These are phyloP conservation scores for Periconia macrospinosa DNA, from an alignment of 2,329 filamentous ascomycete species.

Conservation along the genomic window DNA sequence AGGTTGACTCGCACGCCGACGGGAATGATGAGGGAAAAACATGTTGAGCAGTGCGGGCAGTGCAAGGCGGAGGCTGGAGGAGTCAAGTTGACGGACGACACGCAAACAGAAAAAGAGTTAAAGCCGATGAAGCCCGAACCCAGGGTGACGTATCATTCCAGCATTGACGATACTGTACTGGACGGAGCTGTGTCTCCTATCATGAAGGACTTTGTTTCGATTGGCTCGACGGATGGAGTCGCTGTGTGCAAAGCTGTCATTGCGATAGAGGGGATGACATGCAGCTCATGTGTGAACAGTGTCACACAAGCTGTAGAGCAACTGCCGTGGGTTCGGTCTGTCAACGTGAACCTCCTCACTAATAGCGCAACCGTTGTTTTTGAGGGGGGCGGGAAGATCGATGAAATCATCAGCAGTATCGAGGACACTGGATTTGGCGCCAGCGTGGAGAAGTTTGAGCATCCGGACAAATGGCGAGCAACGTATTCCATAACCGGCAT, in stretches of 20 bases:
- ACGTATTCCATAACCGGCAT: conserved; percentile 58
- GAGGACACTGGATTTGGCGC: conserved; percentile 53
- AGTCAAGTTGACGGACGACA: conserved; percentile 10
- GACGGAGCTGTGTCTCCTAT: conserved; percentile 11
- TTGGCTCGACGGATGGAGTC: conserved; percentile 10
- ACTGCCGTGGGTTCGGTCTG: conserved; percentile 49
- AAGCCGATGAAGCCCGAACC: conserved; percentile 17
- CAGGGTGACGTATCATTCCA: conserved; percentile 13
- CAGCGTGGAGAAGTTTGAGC: conserved; percentile 36
- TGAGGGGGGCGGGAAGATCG: conserved; percentile 46
- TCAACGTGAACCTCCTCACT: conserved; percentile 56
- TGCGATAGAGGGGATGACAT: conserved; percentile 63
- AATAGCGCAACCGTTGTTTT: conserved; percentile 56
- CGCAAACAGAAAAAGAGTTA: conserved; percentile 6
- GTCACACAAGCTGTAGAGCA: conserved; percentile 55
- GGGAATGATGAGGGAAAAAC: conserved; percentile 31
- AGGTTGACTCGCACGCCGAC: conserved; percentile 8
- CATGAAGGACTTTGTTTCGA: conserved; percentile 16
- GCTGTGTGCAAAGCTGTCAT: conserved; percentile 43
- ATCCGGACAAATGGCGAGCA: conserved; percentile 39
- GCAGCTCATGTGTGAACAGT: conserved; percentile 57
- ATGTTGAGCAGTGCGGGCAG: conserved; percentile 39
- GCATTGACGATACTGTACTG: conserved; percentile 14
- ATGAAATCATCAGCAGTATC: conserved; percentile 53
- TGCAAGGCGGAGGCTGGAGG: conserved; percentile 35